Percentiles rank a stretch among this genome's conserved stretches.
Evolutionary conservation across 2,329 filamentous ascomycete genomes (phyloP).

Genomic region (Epichloe brachyelytri): DNA sequence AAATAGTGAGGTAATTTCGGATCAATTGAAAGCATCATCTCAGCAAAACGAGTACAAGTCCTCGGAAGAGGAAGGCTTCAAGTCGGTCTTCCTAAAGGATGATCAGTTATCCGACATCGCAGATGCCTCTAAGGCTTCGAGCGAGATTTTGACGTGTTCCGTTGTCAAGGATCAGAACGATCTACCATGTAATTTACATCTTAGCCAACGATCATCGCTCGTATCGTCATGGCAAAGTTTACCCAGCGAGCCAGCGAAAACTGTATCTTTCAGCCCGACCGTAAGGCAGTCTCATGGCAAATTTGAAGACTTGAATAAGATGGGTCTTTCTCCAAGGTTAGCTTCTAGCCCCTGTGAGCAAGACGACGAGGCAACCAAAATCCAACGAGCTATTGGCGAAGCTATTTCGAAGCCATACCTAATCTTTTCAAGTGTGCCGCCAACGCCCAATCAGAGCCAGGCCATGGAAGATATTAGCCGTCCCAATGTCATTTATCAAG

Average conservation of each 20-base stretch:
- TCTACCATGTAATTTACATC: background rate
- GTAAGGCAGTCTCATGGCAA: background rate
- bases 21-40: background rate
- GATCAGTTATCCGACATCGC: background rate
- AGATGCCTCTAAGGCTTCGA: background rate
- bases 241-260: constrained; percentile 10
- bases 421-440: constrained; percentile 17
- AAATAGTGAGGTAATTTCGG: background rate
- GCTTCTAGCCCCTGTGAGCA: background rate
- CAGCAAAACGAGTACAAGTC: background rate
- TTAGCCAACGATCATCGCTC: background rate
- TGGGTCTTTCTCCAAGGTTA: background rate
- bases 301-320: background rate
- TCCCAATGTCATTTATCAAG: constrained; percentile 65
- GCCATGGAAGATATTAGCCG: constrained; percentile 19
- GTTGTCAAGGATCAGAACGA: background rate
- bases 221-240: constrained; percentile 31
- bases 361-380: constrained; percentile 1
- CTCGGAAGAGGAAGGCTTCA: background rate
- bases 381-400: constrained; percentile 1
- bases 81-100: background rate
- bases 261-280: background rate
- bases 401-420: constrained; percentile 6
- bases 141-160: background rate
- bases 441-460: constrained; percentile 10